A percentile compares a stretch with the other conserved stretches of the same genome.
Conservation (phyloP, 2,329 filamentous ascomycete species). For the Hypoxylon sp. region DNA sequence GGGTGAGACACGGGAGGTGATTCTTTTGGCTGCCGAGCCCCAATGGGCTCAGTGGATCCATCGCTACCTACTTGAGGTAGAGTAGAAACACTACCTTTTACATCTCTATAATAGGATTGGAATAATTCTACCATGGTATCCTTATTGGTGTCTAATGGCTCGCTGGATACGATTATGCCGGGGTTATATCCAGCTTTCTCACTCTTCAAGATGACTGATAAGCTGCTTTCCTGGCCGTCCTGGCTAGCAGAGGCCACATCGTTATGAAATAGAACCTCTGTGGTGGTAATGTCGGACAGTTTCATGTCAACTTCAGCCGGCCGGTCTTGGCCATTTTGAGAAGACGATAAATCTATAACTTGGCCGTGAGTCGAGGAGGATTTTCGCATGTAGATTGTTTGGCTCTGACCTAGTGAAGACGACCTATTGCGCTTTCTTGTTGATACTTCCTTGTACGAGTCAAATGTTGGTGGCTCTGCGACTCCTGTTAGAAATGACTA, state of each 20-base stretch:
- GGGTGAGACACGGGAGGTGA: not conserved
- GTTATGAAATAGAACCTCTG: constrained; percentile 48
- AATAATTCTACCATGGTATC: constrained; percentile 37
- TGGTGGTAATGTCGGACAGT: constrained; percentile 17
- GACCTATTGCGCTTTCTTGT: not conserved
- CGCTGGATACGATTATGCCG: constrained; percentile 48
- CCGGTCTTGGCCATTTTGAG: not conserved
- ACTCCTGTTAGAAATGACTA: not conserved
- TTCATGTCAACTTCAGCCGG: not conserved
- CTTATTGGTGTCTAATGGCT: constrained; percentile 42
- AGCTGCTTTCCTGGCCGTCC: constrained; percentile 60
- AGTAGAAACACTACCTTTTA: not conserved
- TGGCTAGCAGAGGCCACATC: constrained; percentile 31
- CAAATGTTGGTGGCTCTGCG: not conserved
- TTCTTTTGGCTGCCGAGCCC: not conserved
- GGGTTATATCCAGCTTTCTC: constrained; percentile 1
- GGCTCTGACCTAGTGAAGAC: not conserved
- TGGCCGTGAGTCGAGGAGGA: not conserved
- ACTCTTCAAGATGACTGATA: constrained; percentile 51
- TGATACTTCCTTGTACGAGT: not conserved
- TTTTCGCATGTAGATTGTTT: not conserved
- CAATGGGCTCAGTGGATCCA: not conserved
- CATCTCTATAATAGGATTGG: constrained; percentile 18
- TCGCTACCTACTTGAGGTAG: not conserved
- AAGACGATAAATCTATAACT: not conserved